Base-by-base conservation (phyloP, 306 rosid species). In the Gynostemma pentaphyllum region DNA sequence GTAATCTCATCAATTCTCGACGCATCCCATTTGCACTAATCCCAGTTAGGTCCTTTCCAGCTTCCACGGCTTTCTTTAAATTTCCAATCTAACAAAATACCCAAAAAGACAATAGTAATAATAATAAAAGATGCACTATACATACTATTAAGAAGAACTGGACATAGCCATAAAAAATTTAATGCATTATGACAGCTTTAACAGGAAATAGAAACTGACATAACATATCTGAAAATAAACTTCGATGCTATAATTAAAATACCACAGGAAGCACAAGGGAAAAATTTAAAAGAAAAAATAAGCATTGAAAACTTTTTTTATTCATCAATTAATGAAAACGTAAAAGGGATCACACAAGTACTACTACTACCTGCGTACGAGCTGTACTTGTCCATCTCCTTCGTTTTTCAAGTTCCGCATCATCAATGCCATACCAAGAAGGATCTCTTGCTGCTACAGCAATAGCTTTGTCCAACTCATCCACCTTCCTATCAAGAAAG, bases 401-500 rank as follows among this genome's bases (percentile, higher is more conserved):
- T 73, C 99, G 82, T 47, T 72, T 94, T 78, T 86, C 95, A 78
- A 94, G 72, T 81, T 94, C 99, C n/a, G 48, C 79, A 59, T 78
- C 83, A 68, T 94, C 99, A 80, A 94, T 85, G 57, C 97, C 89
- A 83, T 84, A 94, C 82, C 75, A 79, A 56, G 88, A 53, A 36
- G 97, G 95, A 78, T 94, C 94, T 76, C 89, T 81, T 67, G 99
- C 85, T 53, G 95, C 97, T 46, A 94, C 99, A 71, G 87, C 26
- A 72, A 94, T 83, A 70, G 99, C 85, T 79, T 86, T 94, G 79
- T 81, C 91, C 87, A 94, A 78, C 71, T 89, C 97, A 68, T 94
- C 99, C 74, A 94, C 89, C 99, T 94, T 86, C 81, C 95, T 84
- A 94, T 89, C 87, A 76, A 78, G 85, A 90, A 83, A 78, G 71